Percentiles rank a stretch among this genome's conserved stretches.
phyloP scores from a whole-genome alignment of 768 basidiomycete genomes.

The Trametopsis cervina region DNA sequence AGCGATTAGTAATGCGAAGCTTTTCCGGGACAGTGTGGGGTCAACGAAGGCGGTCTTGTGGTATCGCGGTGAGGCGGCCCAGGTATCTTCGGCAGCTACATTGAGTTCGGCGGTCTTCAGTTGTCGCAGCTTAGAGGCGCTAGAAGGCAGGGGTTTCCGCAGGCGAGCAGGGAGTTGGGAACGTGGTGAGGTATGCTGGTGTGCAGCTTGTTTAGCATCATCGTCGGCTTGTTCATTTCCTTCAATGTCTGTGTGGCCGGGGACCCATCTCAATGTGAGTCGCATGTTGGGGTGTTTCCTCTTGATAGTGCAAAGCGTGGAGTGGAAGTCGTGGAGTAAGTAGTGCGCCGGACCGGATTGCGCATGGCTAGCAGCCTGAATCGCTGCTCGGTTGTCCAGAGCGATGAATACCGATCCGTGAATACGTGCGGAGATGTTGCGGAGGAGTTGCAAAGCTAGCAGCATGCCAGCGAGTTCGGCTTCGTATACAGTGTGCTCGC shows the following conservation, averaged over 20 bases:
- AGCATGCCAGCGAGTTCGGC: conserved; percentile 25
- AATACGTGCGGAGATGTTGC: not conserved
- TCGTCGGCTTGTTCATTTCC: conserved; percentile 20
- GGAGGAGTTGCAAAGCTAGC: conserved; percentile 22
- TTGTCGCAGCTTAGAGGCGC: conserved; percentile 6
- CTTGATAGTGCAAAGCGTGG: not conserved
- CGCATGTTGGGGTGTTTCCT: not conserved
- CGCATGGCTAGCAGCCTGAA: not conserved
- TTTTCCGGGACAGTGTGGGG: not conserved
- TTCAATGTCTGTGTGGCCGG: conserved; percentile 16
- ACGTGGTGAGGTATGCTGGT: not conserved
- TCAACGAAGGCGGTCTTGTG: not conserved
- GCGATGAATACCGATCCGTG: not conserved
- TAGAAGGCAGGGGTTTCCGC: conserved; percentile 5
- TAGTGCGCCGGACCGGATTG: conserved; percentile 7
- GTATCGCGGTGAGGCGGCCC: not conserved
- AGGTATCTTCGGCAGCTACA: not conserved
- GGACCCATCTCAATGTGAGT: conserved; percentile 15
- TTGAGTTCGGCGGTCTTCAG: not conserved
- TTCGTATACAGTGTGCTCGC: conserved; percentile 25
- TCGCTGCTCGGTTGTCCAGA: conserved; percentile 10
- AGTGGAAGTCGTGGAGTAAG: conserved; percentile 5
- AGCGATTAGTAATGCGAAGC: not conserved
- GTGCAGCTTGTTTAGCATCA: conserved; percentile 19
- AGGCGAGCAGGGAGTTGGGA: not conserved